Conservation (phyloP, 805 yeast species). For the Zygotorulaspora sp. region DNA sequence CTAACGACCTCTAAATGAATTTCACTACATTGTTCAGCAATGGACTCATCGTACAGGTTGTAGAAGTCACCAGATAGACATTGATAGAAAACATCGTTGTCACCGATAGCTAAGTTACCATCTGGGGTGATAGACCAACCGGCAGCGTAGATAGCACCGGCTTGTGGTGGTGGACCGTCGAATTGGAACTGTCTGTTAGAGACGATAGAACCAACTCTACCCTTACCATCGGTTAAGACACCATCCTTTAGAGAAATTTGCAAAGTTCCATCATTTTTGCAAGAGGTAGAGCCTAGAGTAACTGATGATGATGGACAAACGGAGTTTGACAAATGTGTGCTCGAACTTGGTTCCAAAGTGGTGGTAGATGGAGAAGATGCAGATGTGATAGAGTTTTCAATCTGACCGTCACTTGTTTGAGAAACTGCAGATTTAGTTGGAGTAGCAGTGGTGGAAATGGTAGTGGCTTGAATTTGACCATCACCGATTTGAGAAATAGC, state of each 20-base stretch:
- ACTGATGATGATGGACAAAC: constrained; percentile 29
- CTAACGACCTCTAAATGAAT: constrained; percentile 58
- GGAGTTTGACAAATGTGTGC: constrained; percentile 18
- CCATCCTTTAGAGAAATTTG: constrained; percentile 47
- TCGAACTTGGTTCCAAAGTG: constrained; percentile 22
- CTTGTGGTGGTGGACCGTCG: constrained; percentile 77
- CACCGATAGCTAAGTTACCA: constrained; percentile 58
- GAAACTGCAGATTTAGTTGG: constrained; percentile 19
- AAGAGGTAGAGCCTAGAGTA: constrained; percentile 29
- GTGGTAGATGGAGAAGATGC: constrained; percentile 30
- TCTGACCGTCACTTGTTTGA: constrained; percentile 50
- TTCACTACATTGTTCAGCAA: constrained; percentile 59
- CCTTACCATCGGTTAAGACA: constrained; percentile 49
- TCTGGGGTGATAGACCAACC: constrained; percentile 56
- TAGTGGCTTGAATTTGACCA: constrained; percentile 38
- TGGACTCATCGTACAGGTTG: constrained; percentile 65
- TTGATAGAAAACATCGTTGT: constrained; percentile 54
- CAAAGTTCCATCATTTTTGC: constrained; percentile 39
- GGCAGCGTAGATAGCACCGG: constrained; percentile 58
- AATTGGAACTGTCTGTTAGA: constrained; percentile 74
- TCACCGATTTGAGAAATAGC: constrained; percentile 43
- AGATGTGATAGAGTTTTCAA: constrained; percentile 39
- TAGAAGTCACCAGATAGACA: constrained; percentile 73
- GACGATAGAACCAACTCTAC: constrained; percentile 68
- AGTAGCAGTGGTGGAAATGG: constrained; percentile 26